Base-by-base conservation (phyloP, 1,284 basidiomycete species). In the Hemileia vastatrix region DNA sequence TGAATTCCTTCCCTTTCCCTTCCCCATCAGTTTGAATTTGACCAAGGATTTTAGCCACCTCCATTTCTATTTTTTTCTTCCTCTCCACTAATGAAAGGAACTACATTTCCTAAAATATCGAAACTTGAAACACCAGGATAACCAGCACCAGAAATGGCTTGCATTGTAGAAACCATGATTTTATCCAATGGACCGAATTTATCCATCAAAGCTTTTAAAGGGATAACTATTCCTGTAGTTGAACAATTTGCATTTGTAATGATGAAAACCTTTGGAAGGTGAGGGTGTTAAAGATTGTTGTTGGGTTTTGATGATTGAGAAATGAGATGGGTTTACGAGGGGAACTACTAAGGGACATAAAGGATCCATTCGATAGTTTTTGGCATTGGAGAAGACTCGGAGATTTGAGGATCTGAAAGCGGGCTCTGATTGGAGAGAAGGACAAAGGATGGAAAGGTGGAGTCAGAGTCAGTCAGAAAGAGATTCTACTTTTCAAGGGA, bases 161-260 rank as follows among this genome's bases (percentile, higher is more conserved):
- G 95, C 82, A 99, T 85, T 1, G 95, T 99, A 21, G 90, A 94
- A 73, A 93, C 86, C 72, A 96, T 80, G 69, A 91, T 84, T 9
- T 84, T 84, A 71, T 96, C 90, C 70, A 99, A 80, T 13, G 93
- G 91, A 1, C 95, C 95, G 68, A 98, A 99, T 0, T 86, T 82
- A 67, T 84, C 84, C 78, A 97, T 92, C 68, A 99, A 83, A 0
- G 94, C 94, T 62, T 86, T 84, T 67, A 99, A 84, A 11, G 93
- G 91, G 48, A 98, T 86, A 66, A 95, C 91, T 67, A 89, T 81
- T 24, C 88, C 94, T 1, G 95, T 99, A 15, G 95, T 97, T 36
- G 90, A 90, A 80, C 95, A 98, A 80, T 98, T 98, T 68, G 95
- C 95, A 77, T 99, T 99, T 63, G 91, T 94, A 67, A 98, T 86